Evolutionary conservation across 768 basidiomycete species (phyloP), one percentile per base, ranked within the genome.

Genomic region (Polyporus arcularius): DNA sequence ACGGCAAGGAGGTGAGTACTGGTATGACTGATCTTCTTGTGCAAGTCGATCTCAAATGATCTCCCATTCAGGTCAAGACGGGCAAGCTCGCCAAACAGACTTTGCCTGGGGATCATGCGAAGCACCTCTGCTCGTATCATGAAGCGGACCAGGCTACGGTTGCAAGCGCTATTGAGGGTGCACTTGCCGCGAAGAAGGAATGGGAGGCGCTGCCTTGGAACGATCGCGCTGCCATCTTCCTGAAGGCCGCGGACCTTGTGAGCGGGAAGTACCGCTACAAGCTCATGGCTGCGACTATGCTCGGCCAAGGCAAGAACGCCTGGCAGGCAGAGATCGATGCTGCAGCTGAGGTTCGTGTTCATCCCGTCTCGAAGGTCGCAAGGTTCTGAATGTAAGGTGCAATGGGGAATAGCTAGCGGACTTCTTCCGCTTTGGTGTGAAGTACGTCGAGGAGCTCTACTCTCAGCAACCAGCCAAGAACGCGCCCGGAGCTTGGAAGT

Each of bases 281-380:
- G 77, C 80, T 99, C 49, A 82, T 98, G 78, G 97, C 97, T 43
- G 95, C 96, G 42, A 98, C 96, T 46, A 97, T 99, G 76, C 81
- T 99, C 49, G 97, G 97, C 15, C 97, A 99, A 77, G 97, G 97
- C 43, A 99, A 99, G 86, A 99, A 98, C 72, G 89, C 83, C 15
- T 99, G 97, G 97, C 97, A 99, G 78, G 97, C 97, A 15, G 97
- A 99, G 81, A 98, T 99, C 64, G 97, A 99, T 73, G 94, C 97
- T 56, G 97, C 95, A 16, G 96, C 97, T 4, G 97, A 99, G 88
- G 94, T 93, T 58, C 45, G 83, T 73, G 11, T 4, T 62, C n/a
- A 5, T 51, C 21, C 2, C 9, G 7, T 28, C 12, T 15, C 6
- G 8, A 31, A 2, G n/a, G 8, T 14, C 1, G 31, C 7, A 15